Evolutionary conservation across 495 filamentous ascomycete genomes (phyloP).

Genomic region (Bombardia bombarda): DNA sequence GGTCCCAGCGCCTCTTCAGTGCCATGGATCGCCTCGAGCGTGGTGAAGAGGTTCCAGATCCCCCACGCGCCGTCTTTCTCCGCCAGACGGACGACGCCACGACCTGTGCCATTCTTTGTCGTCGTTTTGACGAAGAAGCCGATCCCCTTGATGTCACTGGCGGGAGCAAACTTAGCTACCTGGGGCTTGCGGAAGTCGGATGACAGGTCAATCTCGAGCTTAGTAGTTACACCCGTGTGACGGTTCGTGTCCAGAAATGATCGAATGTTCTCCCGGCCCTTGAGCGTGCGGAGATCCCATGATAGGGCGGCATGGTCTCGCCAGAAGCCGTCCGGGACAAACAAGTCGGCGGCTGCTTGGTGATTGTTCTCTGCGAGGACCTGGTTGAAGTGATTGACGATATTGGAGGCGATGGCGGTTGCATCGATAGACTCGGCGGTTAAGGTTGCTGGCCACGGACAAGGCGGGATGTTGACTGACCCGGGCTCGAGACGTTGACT

Average conservation of each 20-base stretch:
- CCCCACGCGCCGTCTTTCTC: constrained; percentile 49
- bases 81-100: constrained; percentile 49
- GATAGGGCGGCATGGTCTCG: constrained; percentile 53
- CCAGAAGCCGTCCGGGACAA: constrained; percentile 46
- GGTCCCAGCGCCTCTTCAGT: constrained; percentile 43
- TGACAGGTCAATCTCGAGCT: constrained; percentile 43
- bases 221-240: constrained; percentile 29
- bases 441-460: constrained; percentile 29
- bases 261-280: constrained; percentile 44
- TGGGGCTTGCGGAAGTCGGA: constrained; percentile 38
- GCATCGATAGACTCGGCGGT: constrained; percentile 32
- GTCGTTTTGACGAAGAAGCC: constrained; percentile 44
- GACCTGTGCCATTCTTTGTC: constrained; percentile 46
- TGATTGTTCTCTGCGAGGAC: constrained; percentile 18
- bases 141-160: constrained; percentile 42
- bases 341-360: not conserved
- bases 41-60: constrained; percentile 57
- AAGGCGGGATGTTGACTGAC: constrained; percentile 44
- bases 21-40: constrained; percentile 43
- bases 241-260: constrained; percentile 37
- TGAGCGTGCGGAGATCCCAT: constrained; percentile 53
- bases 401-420: constrained; percentile 29
- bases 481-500: constrained; percentile 52
- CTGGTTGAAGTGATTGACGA: not conserved
- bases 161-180: constrained; percentile 32